Base-by-base conservation (phyloP, 164 flowering plant species). In the Macadamia integrifolia region DNA sequence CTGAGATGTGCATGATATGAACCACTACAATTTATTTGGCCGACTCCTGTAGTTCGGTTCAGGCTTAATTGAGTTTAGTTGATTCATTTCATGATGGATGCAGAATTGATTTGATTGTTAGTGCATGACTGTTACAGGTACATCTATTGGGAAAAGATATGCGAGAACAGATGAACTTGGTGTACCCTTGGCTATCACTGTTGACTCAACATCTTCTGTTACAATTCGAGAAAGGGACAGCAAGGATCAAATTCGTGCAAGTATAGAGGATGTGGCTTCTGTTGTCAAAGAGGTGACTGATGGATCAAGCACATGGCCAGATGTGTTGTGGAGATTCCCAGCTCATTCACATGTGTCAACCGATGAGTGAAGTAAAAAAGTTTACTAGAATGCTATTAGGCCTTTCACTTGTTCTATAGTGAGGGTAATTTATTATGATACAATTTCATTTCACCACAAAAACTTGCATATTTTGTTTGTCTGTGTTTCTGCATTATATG, bases 101-200 rank as follows among this genome's bases (percentile, higher is more conserved):
- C 30, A 35, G 31, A n/a, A 18, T 6, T 13, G 48, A 17, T 10
- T 30, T 48, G 35, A 15, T 15, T 52, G 13, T 23, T 43, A 17
- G 9, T 65, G 43, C 10, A n/a, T 15, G 31, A 15, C 17, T 72
- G 65, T 63, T 69, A 44, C 82, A 88, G 97, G 99, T 40, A 92
- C 96, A n/a, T 88, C 99, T 28, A 95, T 92, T 2, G 98, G 99
- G 35, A 92, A 92, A 69, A 78, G 96, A 58, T 92, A 95, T 77
- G 99, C 98, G 29, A 84, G 98, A 78, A 95, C 98, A 5, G 99
- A 95, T 75, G 99, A 95, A 72, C 90, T 92, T 29, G 99, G 99
- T 48, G 98, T 95, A 18, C 99, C 98, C 0, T 80, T 92, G 59
- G 98, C 98, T 14, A 79, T 92, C 30, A 95, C 97, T 2, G 99